These are phyloP conservation scores for Coemansia sp. DNA, from an alignment of 192 early-diverging fungal genomes.

Conservation along the genomic window DNA sequence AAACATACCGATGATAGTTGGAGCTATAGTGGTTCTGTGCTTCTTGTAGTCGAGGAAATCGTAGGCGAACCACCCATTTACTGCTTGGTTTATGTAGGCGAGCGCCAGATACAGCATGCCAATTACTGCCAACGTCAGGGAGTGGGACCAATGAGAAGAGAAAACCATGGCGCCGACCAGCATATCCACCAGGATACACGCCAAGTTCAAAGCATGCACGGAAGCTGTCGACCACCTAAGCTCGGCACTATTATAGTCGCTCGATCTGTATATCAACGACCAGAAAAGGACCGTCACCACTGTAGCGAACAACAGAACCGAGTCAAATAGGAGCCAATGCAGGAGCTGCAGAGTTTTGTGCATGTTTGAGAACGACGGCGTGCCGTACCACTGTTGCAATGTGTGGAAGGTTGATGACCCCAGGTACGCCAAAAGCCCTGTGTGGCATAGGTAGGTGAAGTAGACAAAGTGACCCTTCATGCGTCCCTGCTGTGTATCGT, in stretches of 20 bases:
- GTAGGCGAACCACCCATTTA: conserved; percentile 42
- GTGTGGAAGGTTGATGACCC: conserved; percentile 27
- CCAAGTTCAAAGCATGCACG: conserved; percentile 33
- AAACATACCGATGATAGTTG: conserved; percentile 17
- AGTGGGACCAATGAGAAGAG: conserved; percentile 41
- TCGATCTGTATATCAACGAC: conserved; percentile 27
- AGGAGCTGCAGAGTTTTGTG: conserved; percentile 31
- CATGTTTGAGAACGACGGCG: conserved; percentile 19
- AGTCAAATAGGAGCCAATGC: conserved; percentile 49
- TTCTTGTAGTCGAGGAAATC: conserved; percentile 38
- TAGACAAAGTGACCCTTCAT: conserved; percentile 37
- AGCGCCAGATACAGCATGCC: conserved; percentile 30
- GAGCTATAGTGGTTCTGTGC: conserved; percentile 13
- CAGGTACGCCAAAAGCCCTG: conserved; percentile 34
- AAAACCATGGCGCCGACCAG: conserved; percentile 29
- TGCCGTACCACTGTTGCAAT: conserved; percentile 3
- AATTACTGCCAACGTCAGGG: conserved; percentile 13
- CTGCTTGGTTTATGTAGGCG: conserved; percentile 33
- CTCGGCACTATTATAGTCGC: background rate
- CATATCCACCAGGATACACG: conserved; percentile 23
- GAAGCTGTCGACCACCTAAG: conserved; percentile 33
- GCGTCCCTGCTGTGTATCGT: conserved; percentile 15
- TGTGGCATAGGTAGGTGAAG: conserved; percentile 47
- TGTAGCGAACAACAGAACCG: conserved; percentile 29
- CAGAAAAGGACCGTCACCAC: conserved; percentile 39